Base-by-base conservation (phyloP, 2,329 filamentous ascomycete species). In the Cylindrodendrum hubeiense region DNA sequence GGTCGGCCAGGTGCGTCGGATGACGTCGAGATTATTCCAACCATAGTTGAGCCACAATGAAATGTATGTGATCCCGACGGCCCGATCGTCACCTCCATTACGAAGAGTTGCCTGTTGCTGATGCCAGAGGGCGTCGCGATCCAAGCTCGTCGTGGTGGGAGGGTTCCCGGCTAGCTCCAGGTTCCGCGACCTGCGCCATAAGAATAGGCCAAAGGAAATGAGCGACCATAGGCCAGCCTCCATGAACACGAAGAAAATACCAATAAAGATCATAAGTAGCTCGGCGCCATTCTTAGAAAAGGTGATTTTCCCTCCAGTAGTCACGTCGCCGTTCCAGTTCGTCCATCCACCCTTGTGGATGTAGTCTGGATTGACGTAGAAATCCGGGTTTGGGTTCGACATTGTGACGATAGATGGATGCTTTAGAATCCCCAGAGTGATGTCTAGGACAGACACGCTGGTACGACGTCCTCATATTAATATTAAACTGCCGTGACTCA, bases 201-300 rank as follows among this genome's bases (percentile, higher is more conserved):
- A 12, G 24, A 52, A 52, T 5, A 59, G 34, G 7, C 17, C 56
- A 34, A 51, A 59, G 12, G 56, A 43, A n/a, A 51, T 43, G 56
- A 59, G 56, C 9, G 46, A 59, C 46, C 46, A 59, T 8, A 59
- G 34, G 6, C 56, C 56, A 5, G 56, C 56, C 26, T 59, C 46
- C 30, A 49, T 49, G 22, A 52, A 52, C 10, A 59, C 46, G 34
- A 59, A 51, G 46, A 52, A 52, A 13, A 59, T 52, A 33, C 46
- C 46, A 7, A 59, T 43, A 21, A 59, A 52, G 17, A 59, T 22
- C 56, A 59, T 51, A 5, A 52, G 17, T 3, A 52, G 46, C n/a
- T 59, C 56, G 12, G 34, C 56, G 24, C 24, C 24, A 6, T 24
- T 24, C 24, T 59, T 59, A 2, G 34, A 13, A 17, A 59, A 17